Conservation (phyloP, 176 grass and related monocot genomes). For the Areca catechu region DNA sequence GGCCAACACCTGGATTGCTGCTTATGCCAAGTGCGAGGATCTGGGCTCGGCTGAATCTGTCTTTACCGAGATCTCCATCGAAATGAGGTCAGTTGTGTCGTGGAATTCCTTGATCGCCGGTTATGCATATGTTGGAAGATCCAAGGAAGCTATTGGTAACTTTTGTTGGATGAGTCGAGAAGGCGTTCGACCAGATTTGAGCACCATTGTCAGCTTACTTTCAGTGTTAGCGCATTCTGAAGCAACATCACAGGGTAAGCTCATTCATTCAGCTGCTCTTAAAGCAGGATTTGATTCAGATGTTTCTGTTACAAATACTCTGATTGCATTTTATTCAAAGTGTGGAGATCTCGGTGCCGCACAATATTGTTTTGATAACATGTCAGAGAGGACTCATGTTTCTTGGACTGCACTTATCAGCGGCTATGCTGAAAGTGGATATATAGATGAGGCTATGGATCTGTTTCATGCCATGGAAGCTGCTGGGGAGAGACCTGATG, state of each 20-base stretch:
- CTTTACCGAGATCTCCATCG: neutral
- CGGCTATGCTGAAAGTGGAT: slow-evolving; percentile 1
- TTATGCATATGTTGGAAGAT: neutral
- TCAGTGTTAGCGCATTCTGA: neutral
- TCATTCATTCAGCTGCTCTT: neutral
- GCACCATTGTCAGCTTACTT: slow-evolving; percentile 4
- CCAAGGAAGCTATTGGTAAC: neutral
- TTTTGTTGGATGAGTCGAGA: neutral
- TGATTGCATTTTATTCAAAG: neutral
- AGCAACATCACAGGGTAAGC: neutral
- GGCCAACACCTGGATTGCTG: slow-evolving; percentile 6
- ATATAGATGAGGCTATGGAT: neutral
- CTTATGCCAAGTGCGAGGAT: slow-evolving; percentile 7
- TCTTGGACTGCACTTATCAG: slow-evolving; percentile 16
- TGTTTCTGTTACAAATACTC: slow-evolving; percentile 3
- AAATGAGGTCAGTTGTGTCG: slow-evolving; percentile 3
- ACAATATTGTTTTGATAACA: neutral
- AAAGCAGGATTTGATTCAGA: slow-evolving; percentile 1
- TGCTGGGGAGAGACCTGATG: slow-evolving; percentile 13
- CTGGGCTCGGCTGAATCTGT: neutral
- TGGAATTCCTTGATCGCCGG: slow-evolving; percentile 6
- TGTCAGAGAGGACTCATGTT: slow-evolving; percentile 1
- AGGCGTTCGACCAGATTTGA: neutral
- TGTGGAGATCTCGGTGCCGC: neutral
- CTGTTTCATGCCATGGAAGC: slow-evolving; percentile 14